phyloP scores from a whole-genome alignment of 116 monocot species.

The Iris pallida region DNA sequence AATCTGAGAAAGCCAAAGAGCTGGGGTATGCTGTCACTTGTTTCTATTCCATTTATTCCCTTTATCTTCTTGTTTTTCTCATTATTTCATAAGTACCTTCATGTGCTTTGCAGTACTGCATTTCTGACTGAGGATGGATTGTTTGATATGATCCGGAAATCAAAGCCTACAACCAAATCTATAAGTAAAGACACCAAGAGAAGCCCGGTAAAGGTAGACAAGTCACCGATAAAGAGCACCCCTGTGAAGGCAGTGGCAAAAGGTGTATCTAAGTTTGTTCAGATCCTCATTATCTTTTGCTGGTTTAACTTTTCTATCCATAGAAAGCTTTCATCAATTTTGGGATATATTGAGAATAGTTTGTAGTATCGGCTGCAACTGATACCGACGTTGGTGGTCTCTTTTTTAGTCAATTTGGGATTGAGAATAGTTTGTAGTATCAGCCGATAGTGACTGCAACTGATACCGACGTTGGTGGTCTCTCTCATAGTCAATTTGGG shows the following conservation, averaged over 20 bases:
- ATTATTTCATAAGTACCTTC: neutral
- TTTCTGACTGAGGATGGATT: slow-evolving; percentile 95
- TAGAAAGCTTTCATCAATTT: too few species aligned
- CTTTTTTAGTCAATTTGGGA: too few species aligned
- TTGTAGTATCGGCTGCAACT: too few species aligned
- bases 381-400: too few species aligned
- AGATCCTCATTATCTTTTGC: too few species aligned
- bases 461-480: too few species aligned
- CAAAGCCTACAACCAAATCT: slow-evolving; percentile 63
- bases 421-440: too few species aligned
- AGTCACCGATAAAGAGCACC: slow-evolving; percentile 33
- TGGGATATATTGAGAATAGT: too few species aligned
- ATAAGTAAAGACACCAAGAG: slow-evolving; percentile 28
- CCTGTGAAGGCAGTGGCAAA: slow-evolving; percentile 36
- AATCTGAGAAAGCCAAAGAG: slow-evolving; percentile 77
- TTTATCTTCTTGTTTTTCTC: neutral
- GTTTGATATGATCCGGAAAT: slow-evolving; percentile 92
- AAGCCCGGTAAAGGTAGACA: slow-evolving; percentile 29
- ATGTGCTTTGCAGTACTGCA: slow-evolving; percentile 35
- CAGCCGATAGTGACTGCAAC: too few species aligned
- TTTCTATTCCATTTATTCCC: neutral
- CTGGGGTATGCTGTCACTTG: slow-evolving; percentile 46
- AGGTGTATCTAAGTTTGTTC: slow-evolving; percentile 33
- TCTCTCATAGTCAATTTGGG: too few species aligned
- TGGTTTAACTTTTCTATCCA: too few species aligned